Conservation (phyloP, 371 early-diverging fungal genomes). For the Coemansia sp. region DNA sequence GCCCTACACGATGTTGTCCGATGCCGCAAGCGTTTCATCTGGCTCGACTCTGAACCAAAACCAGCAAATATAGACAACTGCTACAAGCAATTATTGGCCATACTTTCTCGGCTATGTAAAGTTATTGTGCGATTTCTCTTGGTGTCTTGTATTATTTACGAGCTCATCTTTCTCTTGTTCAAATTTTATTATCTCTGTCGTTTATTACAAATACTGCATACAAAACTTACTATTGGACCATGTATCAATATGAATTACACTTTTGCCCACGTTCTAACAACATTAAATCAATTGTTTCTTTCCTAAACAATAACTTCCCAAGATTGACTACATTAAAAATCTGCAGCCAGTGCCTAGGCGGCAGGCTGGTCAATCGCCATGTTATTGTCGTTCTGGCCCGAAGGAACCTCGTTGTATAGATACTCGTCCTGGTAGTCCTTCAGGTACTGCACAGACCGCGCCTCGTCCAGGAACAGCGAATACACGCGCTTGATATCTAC, state of each 20-base stretch:
- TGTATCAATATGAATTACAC: no score
- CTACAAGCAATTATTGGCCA: background rate
- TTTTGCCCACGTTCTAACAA: no score
- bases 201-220: no score
- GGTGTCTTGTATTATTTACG: background rate
- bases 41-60: background rate
- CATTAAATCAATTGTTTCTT: background rate
- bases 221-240: no score
- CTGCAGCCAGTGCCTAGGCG: background rate
- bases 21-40: background rate
- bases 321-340: no score
- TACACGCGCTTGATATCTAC: constrained; percentile 92
- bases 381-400: constrained; percentile 14
- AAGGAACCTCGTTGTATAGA: constrained; percentile 72
- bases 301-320: background rate
- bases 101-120: constrained; percentile 1
- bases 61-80: constrained; percentile 6
- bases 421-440: constrained; percentile 91
- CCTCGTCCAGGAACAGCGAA: constrained; percentile 93
- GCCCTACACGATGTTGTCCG: constrained; percentile 18
- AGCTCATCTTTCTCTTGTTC: background rate
- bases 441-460: constrained; percentile 90
- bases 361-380: constrained; percentile 35
- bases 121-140: background rate
- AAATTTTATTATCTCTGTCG: background rate